Evolutionary conservation across 208 protist species (phyloP), one percentile per base, ranked within the genome.

Genomic region (Angomonas desouzai): DNA sequence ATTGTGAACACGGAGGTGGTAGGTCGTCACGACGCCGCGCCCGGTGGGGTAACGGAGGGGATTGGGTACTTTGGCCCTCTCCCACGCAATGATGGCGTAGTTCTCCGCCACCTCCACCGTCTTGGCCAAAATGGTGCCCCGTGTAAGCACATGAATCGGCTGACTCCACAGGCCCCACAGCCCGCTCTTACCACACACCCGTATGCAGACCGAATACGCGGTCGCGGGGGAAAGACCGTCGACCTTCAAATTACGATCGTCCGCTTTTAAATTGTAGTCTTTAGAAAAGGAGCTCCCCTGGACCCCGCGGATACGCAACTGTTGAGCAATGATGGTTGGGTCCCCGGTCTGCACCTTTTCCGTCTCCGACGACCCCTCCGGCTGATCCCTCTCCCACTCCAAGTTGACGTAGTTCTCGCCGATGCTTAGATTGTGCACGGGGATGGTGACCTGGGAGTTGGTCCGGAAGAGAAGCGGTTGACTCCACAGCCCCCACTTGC

Each of bases 391-490:
- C 51, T 71, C 81, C 89, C 92, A 97, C 20, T 85, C 70, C 20
- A 97, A 70, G 55, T 79, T 76, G 23, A 95, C 86, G 74, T 97
- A 97, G 73, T 97, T 97, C 72, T 97, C 92, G n/a, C 92, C 92
- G 65, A 96, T 90, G 55, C 68, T 90, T 28, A 96, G 83, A 55
- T 92, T 81, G 48, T 89, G 79, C 18, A 91, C 79, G 11, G 92
- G 89, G 58, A 97, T 89, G 48, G 79, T 70, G 64, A 94, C 94
- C 67, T 91, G 89, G 27, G 87, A 51, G 60, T 91, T 94, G 20
- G 92, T 92, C 66, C 87, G 84, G 66, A 97, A 97, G 55, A 67
- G 78, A n/a, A 91, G 28, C 38, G 89, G 86, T 3, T 34, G 51
- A 75, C 89, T 94, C 89, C 92, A 97, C 53, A 96, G 74, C 32